Conservation (phyloP, 305 asterid genomes). For the Ilex paraguariensis region DNA sequence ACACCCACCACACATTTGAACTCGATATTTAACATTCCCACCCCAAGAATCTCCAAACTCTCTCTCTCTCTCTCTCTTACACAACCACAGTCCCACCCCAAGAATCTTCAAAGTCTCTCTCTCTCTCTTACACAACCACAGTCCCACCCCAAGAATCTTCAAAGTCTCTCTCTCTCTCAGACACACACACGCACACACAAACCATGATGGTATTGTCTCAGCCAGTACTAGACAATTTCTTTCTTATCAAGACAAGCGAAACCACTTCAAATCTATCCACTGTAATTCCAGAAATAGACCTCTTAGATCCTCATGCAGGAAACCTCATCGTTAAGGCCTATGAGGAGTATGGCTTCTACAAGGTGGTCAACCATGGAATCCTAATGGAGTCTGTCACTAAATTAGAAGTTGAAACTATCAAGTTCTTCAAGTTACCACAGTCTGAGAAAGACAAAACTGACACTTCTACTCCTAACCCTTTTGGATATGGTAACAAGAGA, state of each 20-base stretch:
- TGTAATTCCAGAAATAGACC: slow-evolving; percentile 20
- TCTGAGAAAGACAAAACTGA: slow-evolving; percentile 28
- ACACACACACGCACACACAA: too few relatives aligned
- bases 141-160: too few relatives aligned
- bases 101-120: too few relatives aligned
- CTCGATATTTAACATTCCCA: too few relatives aligned
- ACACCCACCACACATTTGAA: too few relatives aligned
- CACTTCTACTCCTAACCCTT: slow-evolving; percentile 28
- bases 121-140: not conserved
- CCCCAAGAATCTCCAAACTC: too few relatives aligned
- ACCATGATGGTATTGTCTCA: slow-evolving; percentile 33
- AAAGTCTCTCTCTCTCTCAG: not conserved
- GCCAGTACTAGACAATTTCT: slow-evolving; percentile 14
- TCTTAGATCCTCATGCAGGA: slow-evolving; percentile 14
- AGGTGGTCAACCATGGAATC: slow-evolving; percentile 30
- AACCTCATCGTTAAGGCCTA: slow-evolving; percentile 25
- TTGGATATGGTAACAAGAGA: slow-evolving; percentile 35
- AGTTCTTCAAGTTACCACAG: too few relatives aligned
- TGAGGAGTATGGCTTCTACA: slow-evolving; percentile 37
- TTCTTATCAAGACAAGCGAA: slow-evolving; percentile 26
- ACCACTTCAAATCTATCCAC: slow-evolving; percentile 10
- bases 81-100: too few relatives aligned
- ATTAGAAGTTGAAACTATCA: slow-evolving; percentile 27
- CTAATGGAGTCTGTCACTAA: slow-evolving; percentile 20
- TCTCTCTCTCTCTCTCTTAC: not conserved